Base-by-base conservation (phyloP, 139 green algal genomes). In the Diplosphaera chodatii region DNA sequence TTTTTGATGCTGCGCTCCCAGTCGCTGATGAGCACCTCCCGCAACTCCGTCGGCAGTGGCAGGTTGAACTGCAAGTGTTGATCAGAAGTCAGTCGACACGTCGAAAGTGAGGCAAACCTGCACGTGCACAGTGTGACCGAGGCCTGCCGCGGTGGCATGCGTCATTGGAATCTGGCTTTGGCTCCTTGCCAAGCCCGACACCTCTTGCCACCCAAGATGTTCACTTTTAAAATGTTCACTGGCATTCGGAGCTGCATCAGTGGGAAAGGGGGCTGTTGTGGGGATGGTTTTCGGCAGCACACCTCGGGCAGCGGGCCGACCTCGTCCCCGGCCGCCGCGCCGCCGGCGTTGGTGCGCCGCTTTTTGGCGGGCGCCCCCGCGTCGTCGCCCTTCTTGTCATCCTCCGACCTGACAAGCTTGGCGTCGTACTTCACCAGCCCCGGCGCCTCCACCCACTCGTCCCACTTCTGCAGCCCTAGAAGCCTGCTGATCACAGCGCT, bases 1-100 rank as follows among this genome's bases (percentile, higher is more conserved):
- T 87, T 74, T 30, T 84, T 73, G 32, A 81, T 80, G 21, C 68
- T 85, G 33, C 80, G 77, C 27, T 92, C 82, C 73, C 87, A 86
- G 64, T 94, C 89, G n/a, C 89, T 84, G 55, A 96, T 66, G 30
- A 97, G 78, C 41, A 85, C 41, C 62, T 92, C 85, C 68, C 92
- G 89, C 1, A 94, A 76, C 28, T 74, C 28, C 1, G 82, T 40
- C 3, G 89, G 87, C 40, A 94, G 78, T 32, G 85, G 74, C 55
- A 93, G 70, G 56, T 10, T n/a, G 48, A 59, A 59, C 48, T 59
- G 48, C 48, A 48, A 8, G n/a, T n/a, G 37, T 48, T 48, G 37
- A 10, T 48, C 37, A 48, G 37, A 6, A 48, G 37, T 48, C 37
- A 48, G 37, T 48, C 8, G 37, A 20, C 37, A 48, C 37, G 37